Conservation (phyloP, 306 rosid species). For the Mimosa bimucronata region DNA sequence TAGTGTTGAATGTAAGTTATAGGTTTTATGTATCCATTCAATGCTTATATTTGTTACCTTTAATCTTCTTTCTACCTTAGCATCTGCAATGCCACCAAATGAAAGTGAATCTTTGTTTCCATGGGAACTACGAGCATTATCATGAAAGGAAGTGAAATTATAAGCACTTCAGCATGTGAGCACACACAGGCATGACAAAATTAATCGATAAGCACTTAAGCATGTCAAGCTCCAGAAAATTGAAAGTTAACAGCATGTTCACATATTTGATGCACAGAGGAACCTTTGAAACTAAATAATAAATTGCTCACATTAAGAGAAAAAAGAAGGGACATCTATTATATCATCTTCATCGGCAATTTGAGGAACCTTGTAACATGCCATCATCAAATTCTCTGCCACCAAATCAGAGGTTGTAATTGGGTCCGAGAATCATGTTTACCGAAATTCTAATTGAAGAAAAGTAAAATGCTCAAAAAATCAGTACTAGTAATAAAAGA, state of each 20-base stretch:
- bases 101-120: conserved; percentile 75
- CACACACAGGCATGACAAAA: conserved; percentile 11
- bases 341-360: conserved; percentile 80
- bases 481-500: conserved; percentile 21
- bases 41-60: conserved; percentile 60
- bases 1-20: conserved; percentile 8
- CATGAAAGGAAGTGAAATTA: conserved; percentile 54
- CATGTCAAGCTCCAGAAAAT: conserved; percentile 8
- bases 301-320: conserved; percentile 97
- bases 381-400: conserved; percentile 92
- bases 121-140: conserved; percentile 69
- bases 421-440: conserved; percentile 37
- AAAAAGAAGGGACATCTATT: conserved; percentile 62
- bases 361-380: conserved; percentile 76
- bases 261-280: conserved; percentile 33
- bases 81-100: conserved; percentile 88
- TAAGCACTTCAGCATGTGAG: background rate
- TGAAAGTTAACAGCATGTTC: background rate
- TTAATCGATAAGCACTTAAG: background rate
- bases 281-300: conserved; percentile 92
- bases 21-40: conserved; percentile 27
- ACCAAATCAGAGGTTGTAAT: conserved; percentile 39
- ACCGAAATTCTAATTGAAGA: conserved; percentile 15
- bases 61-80: conserved; percentile 81
- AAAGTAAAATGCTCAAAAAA: conserved; percentile 34